Percentiles rank a stretch among this genome's conserved stretches.
Conservation (phyloP, 2,329 filamentous ascomycete genomes). For the Thermomyces lanuginosus region DNA sequence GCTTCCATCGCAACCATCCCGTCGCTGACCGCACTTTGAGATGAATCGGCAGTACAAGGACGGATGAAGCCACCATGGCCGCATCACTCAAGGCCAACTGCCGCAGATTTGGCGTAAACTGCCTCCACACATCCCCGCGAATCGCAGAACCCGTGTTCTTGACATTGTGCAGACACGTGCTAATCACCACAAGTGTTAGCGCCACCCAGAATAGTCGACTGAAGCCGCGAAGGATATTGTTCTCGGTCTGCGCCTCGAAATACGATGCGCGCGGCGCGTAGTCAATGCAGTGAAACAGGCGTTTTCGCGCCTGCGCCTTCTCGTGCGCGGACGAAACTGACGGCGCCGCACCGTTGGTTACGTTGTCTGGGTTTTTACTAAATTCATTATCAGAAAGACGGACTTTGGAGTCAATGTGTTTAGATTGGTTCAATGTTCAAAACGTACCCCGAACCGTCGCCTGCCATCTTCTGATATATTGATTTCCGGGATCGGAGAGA, state of each 20-base stretch:
- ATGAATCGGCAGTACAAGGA: slow-evolving; percentile 58
- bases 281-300: slow-evolving; percentile 84
- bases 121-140: slow-evolving; percentile 68
- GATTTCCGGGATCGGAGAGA: no score
- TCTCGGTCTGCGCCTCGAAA: slow-evolving; percentile 82
- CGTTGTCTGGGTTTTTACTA: slow-evolving; percentile 71
- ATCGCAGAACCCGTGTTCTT: slow-evolving; percentile 85
- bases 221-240: slow-evolving; percentile 90
- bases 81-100: slow-evolving; percentile 71
- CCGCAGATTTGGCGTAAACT: slow-evolving; percentile 79
- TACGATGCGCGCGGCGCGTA: slow-evolving; percentile 84
- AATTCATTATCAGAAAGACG: neutral
- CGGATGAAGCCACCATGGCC: slow-evolving; percentile 66
- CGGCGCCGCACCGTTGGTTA: slow-evolving; percentile 81
- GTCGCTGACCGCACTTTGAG: slow-evolving; percentile 43
- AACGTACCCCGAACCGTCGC: slow-evolving; percentile 1
- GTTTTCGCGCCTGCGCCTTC: slow-evolving; percentile 62
- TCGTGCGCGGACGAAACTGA: slow-evolving; percentile 73
- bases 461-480: no score
- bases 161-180: slow-evolving; percentile 79
- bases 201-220: slow-evolving; percentile 98
- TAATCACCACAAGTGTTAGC: slow-evolving; percentile 90
- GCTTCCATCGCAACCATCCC: slow-evolving; percentile 51
- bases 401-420: slow-evolving; percentile 5
- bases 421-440: slow-evolving; percentile 1